A percentile compares a stretch with the other conserved stretches of the same genome.
Evolutionary conservation across 1,284 basidiomycete genomes (phyloP).

Genomic region (Sporisorium sorghi): DNA sequence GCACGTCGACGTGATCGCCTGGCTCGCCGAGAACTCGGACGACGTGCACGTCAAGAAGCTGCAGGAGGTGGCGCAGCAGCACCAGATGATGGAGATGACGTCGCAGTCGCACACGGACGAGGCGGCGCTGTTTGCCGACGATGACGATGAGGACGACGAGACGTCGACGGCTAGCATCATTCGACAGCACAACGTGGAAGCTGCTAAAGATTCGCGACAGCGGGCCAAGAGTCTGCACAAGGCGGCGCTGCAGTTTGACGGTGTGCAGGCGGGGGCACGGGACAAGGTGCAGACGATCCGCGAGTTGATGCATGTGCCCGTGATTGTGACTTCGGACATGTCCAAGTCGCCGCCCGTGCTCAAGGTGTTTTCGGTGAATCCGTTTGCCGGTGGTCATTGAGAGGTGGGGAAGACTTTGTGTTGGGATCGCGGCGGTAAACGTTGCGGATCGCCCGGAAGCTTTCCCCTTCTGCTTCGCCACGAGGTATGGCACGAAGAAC

Average conservation of each 20-base stretch:
- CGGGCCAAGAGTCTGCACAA: conserved; percentile 48
- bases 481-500: too few relatives aligned
- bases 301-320: conserved; percentile 57
- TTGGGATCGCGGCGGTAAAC: conserved; percentile 4
- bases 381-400: conserved; percentile 19
- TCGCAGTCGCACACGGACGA: conserved; percentile 61
- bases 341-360: conserved; percentile 65
- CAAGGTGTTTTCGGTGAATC: conserved; percentile 58
- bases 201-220: conserved; percentile 46
- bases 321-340: conserved; percentile 64
- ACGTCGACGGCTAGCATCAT: conserved; percentile 38
- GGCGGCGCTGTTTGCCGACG: conserved; percentile 62
- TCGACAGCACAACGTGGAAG: conserved; percentile 49
- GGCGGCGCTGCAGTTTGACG: conserved; percentile 43
- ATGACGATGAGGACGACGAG: conserved; percentile 55
- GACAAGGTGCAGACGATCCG: conserved; percentile 56
- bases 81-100: conserved; percentile 58
- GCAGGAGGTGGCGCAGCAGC: conserved; percentile 54
- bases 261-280: conserved; percentile 22
- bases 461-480: not conserved
- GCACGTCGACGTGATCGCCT: conserved; percentile 83
- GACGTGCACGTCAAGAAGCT: conserved; percentile 73
- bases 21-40: conserved; percentile 87
- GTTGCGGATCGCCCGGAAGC: conserved; percentile 13
- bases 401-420: not conserved